Conservation (phyloP, 2,329 filamentous ascomycete species). For the Xylaria sp. region DNA sequence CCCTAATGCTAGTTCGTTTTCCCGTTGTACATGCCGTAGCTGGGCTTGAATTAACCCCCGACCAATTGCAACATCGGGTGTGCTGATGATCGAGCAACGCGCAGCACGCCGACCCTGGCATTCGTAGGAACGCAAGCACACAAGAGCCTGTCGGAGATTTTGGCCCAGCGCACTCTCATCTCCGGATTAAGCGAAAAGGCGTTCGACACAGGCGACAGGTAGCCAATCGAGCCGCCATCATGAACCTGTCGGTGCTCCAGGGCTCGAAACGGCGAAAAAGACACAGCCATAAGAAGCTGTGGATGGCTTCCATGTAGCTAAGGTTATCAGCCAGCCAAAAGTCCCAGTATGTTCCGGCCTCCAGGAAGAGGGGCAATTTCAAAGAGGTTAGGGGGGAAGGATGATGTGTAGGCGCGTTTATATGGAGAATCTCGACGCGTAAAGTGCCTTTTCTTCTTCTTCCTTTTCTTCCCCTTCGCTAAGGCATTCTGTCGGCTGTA, state of each 20-base stretch:
- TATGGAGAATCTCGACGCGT: constrained; percentile 17
- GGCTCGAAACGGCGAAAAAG: constrained; percentile 11
- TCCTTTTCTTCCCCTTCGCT: too few species aligned
- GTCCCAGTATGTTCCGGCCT: constrained; percentile 7
- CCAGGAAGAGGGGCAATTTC: background rate
- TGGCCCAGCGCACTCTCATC: constrained; percentile 15
- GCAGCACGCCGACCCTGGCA: too few species aligned
- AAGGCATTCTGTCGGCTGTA: too few species aligned
- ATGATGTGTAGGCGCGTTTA: constrained; percentile 24
- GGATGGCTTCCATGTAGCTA: constrained; percentile 17
- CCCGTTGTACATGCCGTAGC: background rate
- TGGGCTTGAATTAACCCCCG: constrained; percentile 7
- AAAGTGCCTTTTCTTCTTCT: constrained; percentile 7
- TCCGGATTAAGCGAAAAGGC: constrained; percentile 1
- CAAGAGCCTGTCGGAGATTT: constrained; percentile 15
- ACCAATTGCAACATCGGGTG: constrained; percentile 5
- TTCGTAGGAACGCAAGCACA: background rate
- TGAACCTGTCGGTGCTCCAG: constrained; percentile 1
- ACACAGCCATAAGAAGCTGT: constrained; percentile 2
- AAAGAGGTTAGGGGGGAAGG: too few species aligned
- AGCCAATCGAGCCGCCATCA: background rate
- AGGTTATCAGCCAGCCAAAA: constrained; percentile 11
- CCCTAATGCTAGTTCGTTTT: too few species aligned
- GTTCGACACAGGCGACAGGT: background rate
- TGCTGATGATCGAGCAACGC: background rate